phyloP scores from a whole-genome alignment of 441 rosid genomes.

The Rhodomyrtus psidioides region DNA sequence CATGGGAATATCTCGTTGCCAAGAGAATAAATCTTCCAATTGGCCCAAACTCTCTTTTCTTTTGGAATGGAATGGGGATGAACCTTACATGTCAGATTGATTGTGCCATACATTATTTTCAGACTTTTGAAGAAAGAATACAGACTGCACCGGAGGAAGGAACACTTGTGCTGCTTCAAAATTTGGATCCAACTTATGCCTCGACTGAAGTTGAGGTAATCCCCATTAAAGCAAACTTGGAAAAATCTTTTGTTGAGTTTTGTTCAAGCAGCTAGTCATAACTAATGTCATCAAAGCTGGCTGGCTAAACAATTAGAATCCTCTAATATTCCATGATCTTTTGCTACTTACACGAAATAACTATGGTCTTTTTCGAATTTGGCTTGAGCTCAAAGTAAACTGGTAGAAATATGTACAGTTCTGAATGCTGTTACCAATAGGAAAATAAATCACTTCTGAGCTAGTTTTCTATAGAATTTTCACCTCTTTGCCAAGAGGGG shows the following conservation, averaged over 20 bases:
- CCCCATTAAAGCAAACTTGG: not conserved
- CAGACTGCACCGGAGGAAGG: conserved; percentile 35
- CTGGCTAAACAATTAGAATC: not conserved
- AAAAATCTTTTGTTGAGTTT: not conserved
- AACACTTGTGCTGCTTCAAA: conserved; percentile 57
- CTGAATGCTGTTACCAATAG: not conserved
- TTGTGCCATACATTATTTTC: not conserved
- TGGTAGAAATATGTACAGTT: not conserved
- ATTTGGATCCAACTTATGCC: conserved; percentile 66
- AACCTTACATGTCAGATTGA: not conserved
- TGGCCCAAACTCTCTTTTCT: not conserved
- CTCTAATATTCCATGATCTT: not conserved
- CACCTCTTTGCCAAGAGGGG: not conserved
- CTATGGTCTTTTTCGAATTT: not conserved
- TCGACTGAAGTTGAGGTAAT: conserved; percentile 69
- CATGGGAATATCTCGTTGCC: not conserved
- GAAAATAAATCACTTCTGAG: not conserved
- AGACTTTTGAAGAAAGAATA: conserved; percentile 78
- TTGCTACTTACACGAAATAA: not conserved
- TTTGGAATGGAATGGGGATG: conserved; percentile 4
- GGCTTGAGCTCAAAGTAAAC: not conserved
- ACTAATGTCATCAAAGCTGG: not conserved
- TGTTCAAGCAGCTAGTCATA: not conserved
- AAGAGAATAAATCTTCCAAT: not conserved
- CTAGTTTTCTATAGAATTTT: not conserved